Conservation (phyloP, 2,329 filamentous ascomycete genomes). For the Exophiala spinifera region DNA sequence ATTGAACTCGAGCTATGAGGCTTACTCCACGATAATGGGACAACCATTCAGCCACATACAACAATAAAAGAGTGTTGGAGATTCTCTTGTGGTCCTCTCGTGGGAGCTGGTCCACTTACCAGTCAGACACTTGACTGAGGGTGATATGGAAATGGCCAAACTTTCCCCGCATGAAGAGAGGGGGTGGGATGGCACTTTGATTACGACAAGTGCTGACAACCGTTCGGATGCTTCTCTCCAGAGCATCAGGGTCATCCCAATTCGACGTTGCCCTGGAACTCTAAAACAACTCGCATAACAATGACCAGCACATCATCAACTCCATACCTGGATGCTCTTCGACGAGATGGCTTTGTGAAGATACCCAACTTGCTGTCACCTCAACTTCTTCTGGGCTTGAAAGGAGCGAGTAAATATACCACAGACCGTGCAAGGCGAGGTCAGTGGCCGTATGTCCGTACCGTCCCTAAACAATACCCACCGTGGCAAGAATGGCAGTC, state of each 20-base stretch:
- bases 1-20: constrained; percentile 22
- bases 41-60: background rate
- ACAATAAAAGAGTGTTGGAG: no score
- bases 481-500: constrained; percentile 67
- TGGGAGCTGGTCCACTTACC: no score
- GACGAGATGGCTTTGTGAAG: constrained; percentile 71
- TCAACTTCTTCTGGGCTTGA: constrained; percentile 57
- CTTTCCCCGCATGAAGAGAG: background rate
- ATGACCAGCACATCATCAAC: constrained; percentile 21
- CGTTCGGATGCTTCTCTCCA: no score
- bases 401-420: constrained; percentile 56
- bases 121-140: background rate
- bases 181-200: background rate
- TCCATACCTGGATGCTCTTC: constrained; percentile 54
- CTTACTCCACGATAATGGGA: background rate
- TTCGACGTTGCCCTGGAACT: no score
- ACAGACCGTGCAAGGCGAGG: constrained; percentile 64
- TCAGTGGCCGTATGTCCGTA: constrained; percentile 76
- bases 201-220: no score
- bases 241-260: no score
- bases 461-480: constrained; percentile 85
- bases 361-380: constrained; percentile 63
- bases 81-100: background rate
- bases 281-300: background rate
- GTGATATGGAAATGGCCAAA: background rate